Base-by-base conservation (phyloP, 23 red algal species). In the Chondrus crispus region DNA sequence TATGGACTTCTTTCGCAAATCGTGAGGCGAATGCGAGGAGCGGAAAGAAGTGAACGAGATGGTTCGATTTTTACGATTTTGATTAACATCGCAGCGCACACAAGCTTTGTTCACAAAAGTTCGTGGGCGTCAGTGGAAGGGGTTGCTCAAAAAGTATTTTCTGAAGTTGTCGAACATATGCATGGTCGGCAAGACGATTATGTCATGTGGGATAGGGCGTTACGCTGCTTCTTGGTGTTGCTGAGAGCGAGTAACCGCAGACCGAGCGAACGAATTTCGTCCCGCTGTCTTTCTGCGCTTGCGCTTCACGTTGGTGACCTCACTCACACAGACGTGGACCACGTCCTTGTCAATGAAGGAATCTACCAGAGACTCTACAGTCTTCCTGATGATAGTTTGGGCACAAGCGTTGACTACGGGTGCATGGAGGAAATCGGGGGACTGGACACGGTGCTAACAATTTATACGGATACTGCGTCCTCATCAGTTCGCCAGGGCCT, bases 141-240 rank as follows among this genome's bases (percentile, higher is more conserved):
- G 51, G 87, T 90, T 68, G 74, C 87, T 62, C 87, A 73, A 30
- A 78, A 90, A 75, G 87, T 90, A 8, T 90, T 90, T 57, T 90
- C 87, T 9, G 87, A 90, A 55, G 87, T 90, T 49, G 71, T 90
- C 8, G 87, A 90, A 26, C 71, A 70, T 26, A 90, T 90, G 87
- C 87, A 90, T 40, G 87, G 87, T 43, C 87, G 87, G 33, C 87
- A 90, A 46, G 87, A 90, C 69, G 87, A 90, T 39, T 53, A 90
- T 46, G 87, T 90, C 37, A 90, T 90, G 87, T 90, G 87, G 87
- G 87, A 90, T 28, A 69, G 87, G 62, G 87, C 87, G 19, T 28
- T 90, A 32, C 49, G 87, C 12, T 90, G 87, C 37, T 90, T 68
- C 35, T 14, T 90, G 20, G 68, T 79, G 24, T 50, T 90, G 38